These are phyloP conservation scores for Arabidopsis suecica DNA, from an alignment of 345 rosid genomes.

Conservation along the genomic window DNA sequence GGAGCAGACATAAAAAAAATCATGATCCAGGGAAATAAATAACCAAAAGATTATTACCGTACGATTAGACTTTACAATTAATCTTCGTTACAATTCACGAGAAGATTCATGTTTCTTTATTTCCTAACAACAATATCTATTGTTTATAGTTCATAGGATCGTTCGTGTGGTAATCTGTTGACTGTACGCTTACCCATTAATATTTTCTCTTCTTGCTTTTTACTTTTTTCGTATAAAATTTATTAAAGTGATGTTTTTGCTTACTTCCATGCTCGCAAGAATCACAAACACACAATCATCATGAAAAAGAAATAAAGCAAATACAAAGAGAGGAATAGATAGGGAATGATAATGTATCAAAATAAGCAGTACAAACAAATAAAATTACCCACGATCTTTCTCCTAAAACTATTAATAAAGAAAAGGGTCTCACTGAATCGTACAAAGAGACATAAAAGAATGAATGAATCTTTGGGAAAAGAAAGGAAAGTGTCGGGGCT, in stretches of 20 bases:
- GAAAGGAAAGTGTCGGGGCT: constrained; percentile 38
- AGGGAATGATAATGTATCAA: constrained; percentile 35
- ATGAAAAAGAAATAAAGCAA: constrained; percentile 18
- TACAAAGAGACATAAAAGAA: constrained; percentile 40
- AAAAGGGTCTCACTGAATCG: constrained; percentile 33
- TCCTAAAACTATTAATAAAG: constrained; percentile 31
- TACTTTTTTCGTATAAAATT: constrained; percentile 12
- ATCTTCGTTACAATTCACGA: constrained; percentile 44
- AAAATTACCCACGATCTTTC: constrained; percentile 1
- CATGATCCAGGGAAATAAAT: constrained; percentile 31
- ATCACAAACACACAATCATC: constrained; percentile 43
- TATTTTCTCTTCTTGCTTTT: constrained; percentile 28
- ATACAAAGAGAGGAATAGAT: constrained; percentile 22
- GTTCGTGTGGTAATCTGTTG: constrained; percentile 42
- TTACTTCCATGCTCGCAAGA: constrained; percentile 44
- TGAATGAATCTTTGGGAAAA: constrained; percentile 41
- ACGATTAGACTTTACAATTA: constrained; percentile 28
- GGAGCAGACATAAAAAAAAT: background rate
- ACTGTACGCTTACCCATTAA: constrained; percentile 34
- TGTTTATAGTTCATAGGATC: background rate
- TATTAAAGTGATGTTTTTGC: constrained; percentile 42
- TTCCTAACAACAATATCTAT: constrained; percentile 34
- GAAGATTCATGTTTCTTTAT: constrained; percentile 41
- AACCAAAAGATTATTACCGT: constrained; percentile 33
- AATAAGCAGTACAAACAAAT: constrained; percentile 28